Base-by-base conservation (phyloP, 192 early-diverging fungal genomes). In the Coemansia sp. region DNA sequence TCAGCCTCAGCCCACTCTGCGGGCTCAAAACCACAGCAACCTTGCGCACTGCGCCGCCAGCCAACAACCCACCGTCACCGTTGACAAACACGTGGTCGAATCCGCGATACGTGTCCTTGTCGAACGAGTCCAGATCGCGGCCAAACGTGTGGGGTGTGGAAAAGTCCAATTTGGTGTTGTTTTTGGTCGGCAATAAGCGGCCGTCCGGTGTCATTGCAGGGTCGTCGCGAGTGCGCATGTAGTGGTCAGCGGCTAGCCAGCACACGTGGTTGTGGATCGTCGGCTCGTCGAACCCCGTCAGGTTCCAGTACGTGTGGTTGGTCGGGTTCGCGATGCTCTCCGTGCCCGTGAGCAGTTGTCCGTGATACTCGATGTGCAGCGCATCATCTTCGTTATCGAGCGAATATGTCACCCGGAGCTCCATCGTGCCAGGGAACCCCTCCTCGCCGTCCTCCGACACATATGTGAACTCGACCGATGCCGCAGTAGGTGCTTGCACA, bases 281-380 rank as follows among this genome's bases (percentile, higher is more conserved):
- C 10, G 69, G 67, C 9, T 71, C 68, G 8, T 63, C 76, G 29
- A 87, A 77, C 18, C 94, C 93, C 32, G 89, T 83, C 29, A 97
- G 73, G 65, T 93, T 93, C 72, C 93, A 95, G 73, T 94, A 97
- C 16, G 89, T 73, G 64, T 97, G 94, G 71, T 88, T 91, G 10
- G 94, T 93, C 10, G 95, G 68, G 44, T 90, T 92, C 10, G 90
- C 66, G 35, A 89, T 68, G 0, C 88, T 91, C 52, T 69, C 67
- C 4, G 66, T 52, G 6, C 84, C 66, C 11, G 81, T 75, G 8
- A 45, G 6, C 10, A 82, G 66, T 6, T 59, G 62, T 3, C 80
- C 87, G 2, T 67, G 50, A 55, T 85, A 82, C 4, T 83, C 80
- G 6, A 87, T 69, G 12, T 85, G 62, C 19, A 82, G 47, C 0